Percentiles rank a stretch among this genome's conserved stretches.
Evolutionary conservation across 148 eudicot species (phyloP).

Genomic region (Arctostaphylos glauca): DNA sequence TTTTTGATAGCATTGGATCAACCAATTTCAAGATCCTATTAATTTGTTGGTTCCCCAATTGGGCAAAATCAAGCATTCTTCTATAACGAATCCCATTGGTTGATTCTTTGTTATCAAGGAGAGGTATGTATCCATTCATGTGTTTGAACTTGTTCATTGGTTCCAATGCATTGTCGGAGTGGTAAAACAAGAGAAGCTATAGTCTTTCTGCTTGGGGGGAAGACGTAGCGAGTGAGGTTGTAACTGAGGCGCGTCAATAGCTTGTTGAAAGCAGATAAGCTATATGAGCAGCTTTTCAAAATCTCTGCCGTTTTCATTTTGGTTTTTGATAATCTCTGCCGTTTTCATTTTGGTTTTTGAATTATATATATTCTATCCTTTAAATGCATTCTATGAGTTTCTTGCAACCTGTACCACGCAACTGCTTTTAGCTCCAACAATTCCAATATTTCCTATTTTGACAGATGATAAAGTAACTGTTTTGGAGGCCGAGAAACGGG

Average conservation of each 20-base stretch:
- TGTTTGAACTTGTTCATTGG: not conserved
- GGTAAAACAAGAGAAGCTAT: too few species aligned
- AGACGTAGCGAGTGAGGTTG: not conserved
- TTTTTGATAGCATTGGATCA: not conserved
- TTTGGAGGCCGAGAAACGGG: constrained; percentile 81
- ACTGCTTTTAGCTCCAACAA: too few species aligned
- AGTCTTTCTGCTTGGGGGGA: not conserved
- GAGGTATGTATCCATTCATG: not conserved
- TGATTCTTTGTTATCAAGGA: not conserved
- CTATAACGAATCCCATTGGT: not conserved
- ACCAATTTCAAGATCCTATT: not conserved
- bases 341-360: too few species aligned
- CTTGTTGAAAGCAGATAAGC: too few species aligned
- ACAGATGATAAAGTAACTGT: constrained; percentile 92
- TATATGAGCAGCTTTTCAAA: too few species aligned
- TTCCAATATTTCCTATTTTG: not conserved
- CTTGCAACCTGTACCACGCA: too few species aligned
- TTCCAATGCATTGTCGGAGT: too few species aligned
- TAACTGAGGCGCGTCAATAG: not conserved
- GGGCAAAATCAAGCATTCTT: not conserved
- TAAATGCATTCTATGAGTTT: too few species aligned
- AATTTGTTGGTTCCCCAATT: not conserved
- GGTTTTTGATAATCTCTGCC: too few species aligned
- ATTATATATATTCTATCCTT: too few species aligned
- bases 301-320: too few species aligned